Percentiles rank a stretch among this genome's conserved stretches.
Evolutionary conservation across 441 rosid genomes (phyloP).

Genomic region (Mallotus japonicus): DNA sequence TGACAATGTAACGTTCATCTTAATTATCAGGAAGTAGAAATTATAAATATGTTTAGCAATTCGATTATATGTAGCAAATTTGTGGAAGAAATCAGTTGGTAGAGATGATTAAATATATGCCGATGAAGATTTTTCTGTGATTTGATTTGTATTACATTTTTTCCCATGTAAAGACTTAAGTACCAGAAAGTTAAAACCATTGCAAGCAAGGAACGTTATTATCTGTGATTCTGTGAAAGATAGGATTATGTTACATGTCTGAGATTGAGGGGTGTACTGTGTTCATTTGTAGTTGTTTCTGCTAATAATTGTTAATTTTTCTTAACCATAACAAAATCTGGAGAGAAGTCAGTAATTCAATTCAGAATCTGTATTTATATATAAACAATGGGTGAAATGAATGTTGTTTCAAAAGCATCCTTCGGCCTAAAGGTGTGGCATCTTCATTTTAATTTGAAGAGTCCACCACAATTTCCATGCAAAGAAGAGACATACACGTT

Average conservation of each 20-base stretch:
- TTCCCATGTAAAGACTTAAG: neutral
- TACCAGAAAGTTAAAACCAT: neutral
- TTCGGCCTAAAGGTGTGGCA: neutral
- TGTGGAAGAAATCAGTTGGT: constrained; percentile 6
- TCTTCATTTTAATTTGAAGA: neutral
- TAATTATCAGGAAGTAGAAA: neutral
- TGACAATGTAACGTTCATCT: constrained; percentile 20
- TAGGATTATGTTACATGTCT: neutral
- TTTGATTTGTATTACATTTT: neutral
- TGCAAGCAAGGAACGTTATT: neutral
- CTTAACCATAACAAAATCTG: neutral
- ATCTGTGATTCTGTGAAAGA: neutral
- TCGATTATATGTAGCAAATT: neutral
- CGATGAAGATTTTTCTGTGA: neutral
- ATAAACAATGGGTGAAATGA: neutral
- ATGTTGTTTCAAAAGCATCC: neutral
- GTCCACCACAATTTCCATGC: constrained; percentile 15
- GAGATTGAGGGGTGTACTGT: too few species aligned
- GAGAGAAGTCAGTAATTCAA: neutral
- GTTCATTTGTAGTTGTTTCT: too few species aligned
- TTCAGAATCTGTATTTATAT: neutral
- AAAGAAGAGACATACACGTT: neutral
- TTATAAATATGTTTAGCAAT: neutral
- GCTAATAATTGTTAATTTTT: too few species aligned
- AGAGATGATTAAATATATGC: neutral